Conservation (phyloP, 331 rosid species). For the Pyrus hybrid region DNA sequence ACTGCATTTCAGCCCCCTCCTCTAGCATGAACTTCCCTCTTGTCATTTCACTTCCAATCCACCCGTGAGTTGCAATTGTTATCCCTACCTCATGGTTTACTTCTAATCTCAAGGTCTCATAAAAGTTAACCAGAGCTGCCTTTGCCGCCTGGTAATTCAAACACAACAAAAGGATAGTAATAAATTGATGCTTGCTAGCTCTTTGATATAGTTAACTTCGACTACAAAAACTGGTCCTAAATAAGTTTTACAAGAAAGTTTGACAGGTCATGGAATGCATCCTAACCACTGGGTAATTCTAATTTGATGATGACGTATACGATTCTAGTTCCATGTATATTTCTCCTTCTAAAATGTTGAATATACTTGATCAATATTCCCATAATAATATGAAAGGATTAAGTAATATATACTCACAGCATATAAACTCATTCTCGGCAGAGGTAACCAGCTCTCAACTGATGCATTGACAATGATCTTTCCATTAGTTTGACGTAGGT, state of each 20-base stretch:
- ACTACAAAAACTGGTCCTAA: not conserved
- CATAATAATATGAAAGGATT: not conserved
- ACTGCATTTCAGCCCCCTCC: conserved; percentile 83
- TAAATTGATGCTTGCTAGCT: not conserved
- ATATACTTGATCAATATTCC: not conserved
- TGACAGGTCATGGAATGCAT: not conserved
- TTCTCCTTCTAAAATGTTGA: not conserved
- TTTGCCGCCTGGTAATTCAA: conserved; percentile 53
- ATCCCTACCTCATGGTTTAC: conserved; percentile 63
- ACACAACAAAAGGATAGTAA: not conserved
- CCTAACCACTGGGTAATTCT: not conserved
- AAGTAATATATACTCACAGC: conserved; percentile 42
- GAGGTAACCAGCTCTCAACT: conserved; percentile 75
- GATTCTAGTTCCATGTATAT: not conserved
- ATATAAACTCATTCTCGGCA: conserved; percentile 85
- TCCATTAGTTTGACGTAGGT: conserved; percentile 62
- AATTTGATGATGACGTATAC: not conserved
- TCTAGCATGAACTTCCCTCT: conserved; percentile 82
- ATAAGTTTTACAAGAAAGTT: not conserved
- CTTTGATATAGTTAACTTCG: not conserved
- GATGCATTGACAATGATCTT: conserved; percentile 71
- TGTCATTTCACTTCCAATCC: conserved; percentile 75
- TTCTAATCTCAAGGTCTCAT: conserved; percentile 80
- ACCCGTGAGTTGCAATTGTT: conserved; percentile 84
- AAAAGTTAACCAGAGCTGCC: conserved; percentile 77